phyloP scores from a whole-genome alignment of 1,284 basidiomycete genomes.

The Cutaneotrichosporon cyanovorans region DNA sequence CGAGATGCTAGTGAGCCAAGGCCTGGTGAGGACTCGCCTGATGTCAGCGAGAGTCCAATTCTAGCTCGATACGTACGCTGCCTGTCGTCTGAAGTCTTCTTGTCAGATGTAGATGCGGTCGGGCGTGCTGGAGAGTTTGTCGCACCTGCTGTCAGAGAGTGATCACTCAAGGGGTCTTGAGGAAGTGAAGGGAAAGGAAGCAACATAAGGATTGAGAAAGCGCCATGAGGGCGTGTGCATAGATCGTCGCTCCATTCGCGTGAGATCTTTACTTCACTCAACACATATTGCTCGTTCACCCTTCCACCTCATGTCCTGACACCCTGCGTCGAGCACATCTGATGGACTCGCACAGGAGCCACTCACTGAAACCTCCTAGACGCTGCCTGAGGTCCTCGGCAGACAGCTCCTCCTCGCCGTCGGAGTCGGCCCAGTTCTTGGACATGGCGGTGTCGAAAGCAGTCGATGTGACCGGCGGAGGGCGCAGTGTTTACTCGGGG shows the following conservation, averaged over 20 bases:
- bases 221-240: no score
- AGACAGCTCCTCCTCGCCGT: conserved; percentile 18
- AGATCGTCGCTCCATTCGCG: no score
- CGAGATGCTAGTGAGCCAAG: conserved; percentile 32
- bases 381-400: conserved; percentile 15
- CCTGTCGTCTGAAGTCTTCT: no score
- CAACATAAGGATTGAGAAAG: not conserved
- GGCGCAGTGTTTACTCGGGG: no score
- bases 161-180: not conserved
- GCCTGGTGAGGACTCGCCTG: conserved; percentile 19
- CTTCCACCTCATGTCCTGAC: not conserved
- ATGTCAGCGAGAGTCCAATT: conserved; percentile 1
- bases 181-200: not conserved
- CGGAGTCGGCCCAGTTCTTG: conserved; percentile 27
- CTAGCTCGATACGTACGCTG: not conserved
- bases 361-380: conserved; percentile 18
- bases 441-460: not conserved
- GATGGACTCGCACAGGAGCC: not conserved
- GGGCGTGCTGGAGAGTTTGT: not conserved
- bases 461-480: not conserved
- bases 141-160: not conserved
- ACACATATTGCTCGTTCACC: not conserved
- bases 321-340: not conserved
- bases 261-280: no score
- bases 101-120: no score